phyloP scores from a whole-genome alignment of 805 yeast genomes.

The Gaillardinia entomophila region DNA sequence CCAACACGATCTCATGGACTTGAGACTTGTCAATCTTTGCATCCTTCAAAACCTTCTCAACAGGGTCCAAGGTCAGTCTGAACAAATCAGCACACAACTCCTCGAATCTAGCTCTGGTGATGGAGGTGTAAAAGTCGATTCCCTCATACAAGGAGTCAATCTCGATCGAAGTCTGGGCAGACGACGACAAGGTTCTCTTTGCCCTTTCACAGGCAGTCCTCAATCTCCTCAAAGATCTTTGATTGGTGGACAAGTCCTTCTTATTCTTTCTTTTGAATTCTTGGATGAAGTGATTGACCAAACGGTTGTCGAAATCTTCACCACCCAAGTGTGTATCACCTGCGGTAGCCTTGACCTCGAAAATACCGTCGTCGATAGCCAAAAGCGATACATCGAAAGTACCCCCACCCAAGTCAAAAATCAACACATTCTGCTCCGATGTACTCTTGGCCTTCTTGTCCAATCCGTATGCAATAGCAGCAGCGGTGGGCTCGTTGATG shows the following conservation, averaged over 20 bases:
- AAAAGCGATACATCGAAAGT: constrained; percentile 89
- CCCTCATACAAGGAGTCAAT: constrained; percentile 19
- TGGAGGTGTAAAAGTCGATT: constrained; percentile 17
- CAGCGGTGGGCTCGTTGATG: constrained; percentile 42
- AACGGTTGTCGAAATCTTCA: constrained; percentile 90
- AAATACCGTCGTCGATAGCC: constrained; percentile 86
- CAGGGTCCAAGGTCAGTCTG: constrained; percentile 19
- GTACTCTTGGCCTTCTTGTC: constrained; percentile 45
- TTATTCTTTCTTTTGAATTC: constrained; percentile 94
- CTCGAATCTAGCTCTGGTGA: constrained; percentile 20
- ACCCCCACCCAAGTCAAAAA: constrained; percentile 97
- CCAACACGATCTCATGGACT: constrained; percentile 16
- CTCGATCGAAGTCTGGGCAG: constrained; percentile 16
- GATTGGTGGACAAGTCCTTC: constrained; percentile 75
- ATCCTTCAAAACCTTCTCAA: constrained; percentile 18
- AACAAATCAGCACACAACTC: constrained; percentile 18
- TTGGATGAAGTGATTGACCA: constrained; percentile 81
- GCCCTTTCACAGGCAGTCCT: constrained; percentile 19
- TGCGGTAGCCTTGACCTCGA: constrained; percentile 88
- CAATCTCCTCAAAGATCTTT: constrained; percentile 68
- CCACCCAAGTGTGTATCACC: constrained; percentile 96
- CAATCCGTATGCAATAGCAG: constrained; percentile 42
- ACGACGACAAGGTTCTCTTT: constrained; percentile 16
- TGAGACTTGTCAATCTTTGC: constrained; percentile 18
- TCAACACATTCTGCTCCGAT: constrained; percentile 84